Evolutionary conservation across 208 protist genomes (phyloP), one percentile per base, ranked within the genome.

Genomic region (Trichomonas tenax): DNA sequence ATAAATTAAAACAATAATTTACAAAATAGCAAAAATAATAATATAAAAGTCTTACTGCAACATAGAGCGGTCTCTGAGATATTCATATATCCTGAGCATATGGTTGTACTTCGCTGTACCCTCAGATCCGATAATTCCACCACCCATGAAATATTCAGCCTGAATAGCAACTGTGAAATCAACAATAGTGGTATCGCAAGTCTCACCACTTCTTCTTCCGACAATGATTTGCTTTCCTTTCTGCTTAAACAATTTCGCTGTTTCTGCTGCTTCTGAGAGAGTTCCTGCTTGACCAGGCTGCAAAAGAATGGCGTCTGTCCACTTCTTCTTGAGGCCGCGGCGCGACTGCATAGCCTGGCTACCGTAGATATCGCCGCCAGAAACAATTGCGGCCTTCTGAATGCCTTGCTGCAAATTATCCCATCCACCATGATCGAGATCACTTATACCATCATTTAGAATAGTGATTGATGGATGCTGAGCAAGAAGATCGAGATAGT

Each of bases 91-190:
- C 17, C 86, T 48, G 9, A 93, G 44, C 86, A 93, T 93, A 17
- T 93, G 86, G 86, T 93, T 93, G n/a, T 93, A 93, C 21, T 93
- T 93, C 31, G 86, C 23, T 38, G 44, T 51, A 0, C 86, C 86
- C 38, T 93, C 86, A 51, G 86, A 41, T 38, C 44, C 40, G 36
- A 51, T 51, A n/a, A 51, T 17, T 48, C 86, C 86, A 38, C 86
- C 86, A 15, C 40, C 86, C 86, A 93, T 93, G 26, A 51, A 93
- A 93, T 51, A 93, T 51, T 93, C 86, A 21, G 40, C 45, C 51
- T 93, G 86, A 38, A 93, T 93, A 34, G 86, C 86, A 51, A 93
- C 86, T 38, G 86, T 15, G 36, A 93, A 93, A 38, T 93, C 86
- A 38, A 44, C 86, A 51, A 93, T 48, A 21, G 44, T 51, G 34